Base-by-base conservation (phyloP, 495 filamentous ascomycete genomes). In the Neohortaea acidophila region DNA sequence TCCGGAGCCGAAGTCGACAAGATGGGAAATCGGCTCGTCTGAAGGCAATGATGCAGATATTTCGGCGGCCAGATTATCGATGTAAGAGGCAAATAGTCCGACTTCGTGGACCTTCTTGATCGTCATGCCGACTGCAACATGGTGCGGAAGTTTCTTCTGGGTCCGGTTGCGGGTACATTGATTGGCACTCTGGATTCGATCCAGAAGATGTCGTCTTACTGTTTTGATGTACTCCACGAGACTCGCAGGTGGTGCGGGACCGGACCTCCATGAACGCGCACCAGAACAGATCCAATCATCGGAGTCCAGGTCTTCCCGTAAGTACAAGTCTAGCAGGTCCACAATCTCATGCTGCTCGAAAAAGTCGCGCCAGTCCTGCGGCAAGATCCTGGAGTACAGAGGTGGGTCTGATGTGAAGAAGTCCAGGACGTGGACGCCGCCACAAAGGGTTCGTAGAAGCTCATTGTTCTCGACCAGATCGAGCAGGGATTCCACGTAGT, bases 81-180 rank as follows among this genome's bases (percentile, higher is more conserved):
- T 65, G 48, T 77, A 94, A 20, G 49, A 57, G 26, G 75, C 68
- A 45, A 78, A 77, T 50, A 76, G 62, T 19, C 70, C 61, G 2
- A 79, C 89, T 62, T 97, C 89, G 45, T 97, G 91, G 13, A 84
- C 68, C 57, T 97, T 97, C 59, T 97, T 97, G 21, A 77, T 69
- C 43, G 83, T 94, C 91, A 97, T 97, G 14, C 89, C 89, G 3
- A 91, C 69, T 0, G 81, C 71, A 18, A 94, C 67, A 50, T 78
- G 70, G 27, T 69, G 63, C 2, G 81, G 70, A 13, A 91, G 47
- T 41, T 54, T 43, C 64, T 50, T 69, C 20, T 47, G 21, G 13
- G 35, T 22, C 18, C 36, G 29, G 19, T 41, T 43, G 1, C 21
- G 26, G 0, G 18, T 21, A 21, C 34, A 36, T 44, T 44, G 21